Evolutionary conservation across 2,329 filamentous ascomycete species (phyloP), one percentile per base, ranked within the genome.

Genomic region (Ophiocordyceps camponoti-rufipedis): DNA sequence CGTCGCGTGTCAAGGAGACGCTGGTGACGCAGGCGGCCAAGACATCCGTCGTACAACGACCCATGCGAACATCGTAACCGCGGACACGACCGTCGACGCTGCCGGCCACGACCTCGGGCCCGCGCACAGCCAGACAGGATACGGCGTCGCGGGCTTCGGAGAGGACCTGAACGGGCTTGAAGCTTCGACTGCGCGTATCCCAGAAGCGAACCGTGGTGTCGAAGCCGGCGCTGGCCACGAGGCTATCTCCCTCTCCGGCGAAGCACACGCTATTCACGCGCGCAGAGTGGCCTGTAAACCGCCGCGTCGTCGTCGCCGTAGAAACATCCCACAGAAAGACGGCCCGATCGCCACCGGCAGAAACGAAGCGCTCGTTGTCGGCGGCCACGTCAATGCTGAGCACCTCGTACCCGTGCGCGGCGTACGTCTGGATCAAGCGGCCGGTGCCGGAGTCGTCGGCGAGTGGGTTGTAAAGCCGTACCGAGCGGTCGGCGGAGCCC

Each of bases 291-390:
- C 81, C 72, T 16, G 71, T 70, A 62, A 89, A 91, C 28, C 91
- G 74, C 19, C 85, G 74, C 28, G 83, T 66, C 4, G 89, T 94
- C 53, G 75, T 71, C 16, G 83, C 86, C 3, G 80, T 82, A 42
- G 81, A 71, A 0, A 96, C 91, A 62, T 98, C 91, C 91, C 91
- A 96, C 5, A 95, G 71, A 58, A 95, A 95, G 0, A 94, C 86
- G 49, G 75, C 72, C 54, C 89, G 84, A 66, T 98, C 91, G 48
- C 91, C 91, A 52, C 91, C 91, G 1, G 78, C 75, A n/a, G 81
- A 88, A 10, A 80, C 81, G 61, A 98, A 95, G 41, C 78, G 78
- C 52, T 85, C 75, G 62, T 98, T 98, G 65, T 86, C 81, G 23
- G 67, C 57, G 8, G 76, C 67, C 44, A 95, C 82, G 45, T 75